Percentiles rank a stretch among this genome's conserved stretches.
These are phyloP conservation scores for Phialemoniopsis sp. DNA, from an alignment of 2,329 filamentous ascomycete genomes.

Conservation along the genomic window DNA sequence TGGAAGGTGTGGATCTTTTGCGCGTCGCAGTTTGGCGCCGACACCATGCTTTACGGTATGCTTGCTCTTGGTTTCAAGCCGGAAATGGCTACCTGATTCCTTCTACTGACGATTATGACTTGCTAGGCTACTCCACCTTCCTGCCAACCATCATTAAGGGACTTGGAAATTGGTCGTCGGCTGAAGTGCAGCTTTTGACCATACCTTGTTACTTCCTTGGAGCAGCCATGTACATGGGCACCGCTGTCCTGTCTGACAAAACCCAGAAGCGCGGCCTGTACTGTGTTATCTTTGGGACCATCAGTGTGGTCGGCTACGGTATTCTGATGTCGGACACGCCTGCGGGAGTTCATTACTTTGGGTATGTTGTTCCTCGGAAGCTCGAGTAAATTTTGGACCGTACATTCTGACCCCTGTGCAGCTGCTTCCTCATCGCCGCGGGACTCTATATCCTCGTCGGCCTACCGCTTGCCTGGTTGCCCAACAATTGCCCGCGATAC, in stretches of 20 bases:
- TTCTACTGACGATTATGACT: slow-evolving; percentile 4
- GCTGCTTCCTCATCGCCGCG: slow-evolving; percentile 33
- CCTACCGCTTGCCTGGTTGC: slow-evolving; percentile 7
- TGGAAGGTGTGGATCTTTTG: slow-evolving; percentile 74
- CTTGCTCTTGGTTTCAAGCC: neutral
- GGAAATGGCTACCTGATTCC: no score
- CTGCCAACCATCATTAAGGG: slow-evolving; percentile 73
- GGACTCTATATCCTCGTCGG: no score
- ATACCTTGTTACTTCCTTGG: slow-evolving; percentile 75
- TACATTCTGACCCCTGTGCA: no score
- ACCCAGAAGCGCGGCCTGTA: slow-evolving; percentile 63
- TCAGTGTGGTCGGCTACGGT: slow-evolving; percentile 66
- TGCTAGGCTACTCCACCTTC: slow-evolving; percentile 68
- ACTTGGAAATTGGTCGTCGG: slow-evolving; percentile 58
- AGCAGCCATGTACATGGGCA: slow-evolving; percentile 62
- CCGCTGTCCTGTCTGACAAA: slow-evolving; percentile 64
- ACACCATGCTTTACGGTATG: slow-evolving; percentile 68
- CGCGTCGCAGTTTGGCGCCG: slow-evolving; percentile 65
- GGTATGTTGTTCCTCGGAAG: slow-evolving; percentile 16
- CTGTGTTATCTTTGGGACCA: slow-evolving; percentile 53
- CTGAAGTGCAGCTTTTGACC: slow-evolving; percentile 70
- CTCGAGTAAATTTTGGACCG: no score
- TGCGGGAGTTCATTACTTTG: slow-evolving; percentile 67
- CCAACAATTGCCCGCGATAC: slow-evolving; percentile 16
- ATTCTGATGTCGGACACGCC: slow-evolving; percentile 58